Base-by-base conservation (phyloP, 148 eudicot species). In the Amaranthus cruentus region DNA sequence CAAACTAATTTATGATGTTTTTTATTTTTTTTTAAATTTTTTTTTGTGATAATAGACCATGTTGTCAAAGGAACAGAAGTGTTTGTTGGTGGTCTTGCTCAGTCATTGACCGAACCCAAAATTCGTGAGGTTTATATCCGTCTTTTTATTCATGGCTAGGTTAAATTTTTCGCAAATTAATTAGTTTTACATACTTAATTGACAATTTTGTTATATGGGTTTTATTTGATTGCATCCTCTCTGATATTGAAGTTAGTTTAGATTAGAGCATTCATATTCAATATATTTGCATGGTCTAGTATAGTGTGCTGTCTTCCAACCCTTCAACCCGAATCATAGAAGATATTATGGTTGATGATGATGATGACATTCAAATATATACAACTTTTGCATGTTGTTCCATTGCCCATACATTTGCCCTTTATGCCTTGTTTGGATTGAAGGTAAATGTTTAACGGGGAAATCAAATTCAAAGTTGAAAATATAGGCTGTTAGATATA, bases 51-150 rank as follows among this genome's bases (percentile, higher is more conserved):
- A 12, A 76, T 66, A 83, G 83, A 77, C 62, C 70, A 80, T 21
- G 75, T 44, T 28, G 79, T 69, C 77, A 78, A 68, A 72, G 82
- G 86, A 18, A 57, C 82, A 8, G 86, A 84, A 76, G 84, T 84
- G 42, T 84, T 84, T 73, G 82, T 84, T 59, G 86, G 86, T 59
- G 86, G 86, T 56, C 62, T 84, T 73, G 80, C 82, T 66, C 84
- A 73, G 43, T 72, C 73, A 61, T 66, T 70, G 38, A 84, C 86
- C 70, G 86, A 84, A 81, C 43, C 61, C 73, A 57, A 62, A 70
- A 75, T 84, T 57, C 79, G 53, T 2, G 82, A 84, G 84, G 84
- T 78, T 72, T 70, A 73, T 62, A 5, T 10, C 6, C 6, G 3
- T 21, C 63, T 60, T 8, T 6, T 2, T 60, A 65, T 21, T 48